Evolutionary conservation across 768 basidiomycete genomes (phyloP), one percentile per base, ranked within the genome.

Genomic region (Xerocomellus intermedius): DNA sequence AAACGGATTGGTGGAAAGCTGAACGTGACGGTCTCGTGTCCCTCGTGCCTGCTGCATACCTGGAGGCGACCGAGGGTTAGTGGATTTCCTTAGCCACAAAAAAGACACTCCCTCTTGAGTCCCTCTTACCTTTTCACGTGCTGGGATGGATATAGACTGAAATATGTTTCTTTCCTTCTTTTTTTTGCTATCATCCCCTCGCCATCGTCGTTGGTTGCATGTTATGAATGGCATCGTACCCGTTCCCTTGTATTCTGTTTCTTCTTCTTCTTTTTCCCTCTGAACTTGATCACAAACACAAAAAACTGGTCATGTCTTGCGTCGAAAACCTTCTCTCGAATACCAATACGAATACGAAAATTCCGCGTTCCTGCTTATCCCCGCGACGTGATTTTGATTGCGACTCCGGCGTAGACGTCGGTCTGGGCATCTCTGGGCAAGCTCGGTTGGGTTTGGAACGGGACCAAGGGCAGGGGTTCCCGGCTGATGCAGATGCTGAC

Each of bases 1-100:
- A 98, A 61, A 79, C 76, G 49, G 90, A 91, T 64, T 98, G 97
- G 97, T 98, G 92, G 92, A 98, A 95, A 76, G 89, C 87, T 37
- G 95, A 98, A 74, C 82, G 82, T 65, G 84, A 81, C 45, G 96
- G 96, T 21, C 72, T 86, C 57, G 85, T 97, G 49, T 91, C 89
- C 74, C 85, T 94, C 66, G 94, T 94, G 5, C 97, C 97, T 49
- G 93, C 94, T 24, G 84, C 86, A 19, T 98, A 98, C 71, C 70
- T 99, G 69, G 90, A 96, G 73, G 71, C 86, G 63, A 78, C 79
- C 66, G 83, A 88, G 83, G 91, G 96, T 96, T 87, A 96, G 95
- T 96, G 72, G 63, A 72, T 64, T 75, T 63, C 64, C 72, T 71
- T 65, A 55, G 52, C 46, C 54, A 52, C 28, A 28, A 46, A 46